Evolutionary conservation across 2,329 filamentous ascomycete genomes (phyloP).

Genomic region (Didymella arachidicola): DNA sequence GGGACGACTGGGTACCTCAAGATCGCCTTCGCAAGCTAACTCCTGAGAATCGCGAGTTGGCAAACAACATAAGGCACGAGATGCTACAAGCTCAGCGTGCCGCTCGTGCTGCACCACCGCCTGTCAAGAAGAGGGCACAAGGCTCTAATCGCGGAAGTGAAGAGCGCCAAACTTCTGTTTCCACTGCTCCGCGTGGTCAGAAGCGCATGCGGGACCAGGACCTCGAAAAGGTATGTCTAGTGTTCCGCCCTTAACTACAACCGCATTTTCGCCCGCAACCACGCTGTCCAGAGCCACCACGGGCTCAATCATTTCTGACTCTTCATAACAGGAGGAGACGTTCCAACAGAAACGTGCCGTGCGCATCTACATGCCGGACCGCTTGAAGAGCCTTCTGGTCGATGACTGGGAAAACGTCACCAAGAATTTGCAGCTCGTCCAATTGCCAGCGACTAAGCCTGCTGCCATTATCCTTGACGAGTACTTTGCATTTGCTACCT

Average conservation of each 20-base stretch:
- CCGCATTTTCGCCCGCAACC: too few species aligned
- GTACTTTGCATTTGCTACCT: conserved; percentile 76
- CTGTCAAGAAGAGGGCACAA: conserved; percentile 63
- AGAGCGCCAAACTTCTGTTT: conserved; percentile 71
- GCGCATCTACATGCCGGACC: conserved; percentile 84
- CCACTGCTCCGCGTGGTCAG: conserved; percentile 68
- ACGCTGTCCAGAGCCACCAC: too few species aligned
- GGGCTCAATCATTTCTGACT: conserved; percentile 14
- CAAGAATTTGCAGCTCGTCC: conserved; percentile 89
- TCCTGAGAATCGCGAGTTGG: conserved; percentile 92
- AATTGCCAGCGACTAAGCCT: conserved; percentile 78
- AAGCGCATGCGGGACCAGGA: conserved; percentile 82
- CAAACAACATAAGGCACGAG: conserved; percentile 74
- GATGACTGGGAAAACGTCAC: conserved; percentile 99
- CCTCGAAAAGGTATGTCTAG: conserved; percentile 72
- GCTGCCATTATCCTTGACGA: conserved; percentile 81
- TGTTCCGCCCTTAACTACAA: neutral
- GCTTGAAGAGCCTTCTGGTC: conserved; percentile 88
- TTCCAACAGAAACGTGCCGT: conserved; percentile 87
- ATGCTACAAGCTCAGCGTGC: conserved; percentile 66
- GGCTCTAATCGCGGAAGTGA: conserved; percentile 77
- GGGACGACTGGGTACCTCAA: conserved; percentile 97
- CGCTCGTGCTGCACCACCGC: conserved; percentile 53
- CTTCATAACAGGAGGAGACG: conserved; percentile 75
- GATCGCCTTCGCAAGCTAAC: conserved; percentile 94